Base-by-base conservation (phyloP, 2,329 filamentous ascomycete species). In the Ophidiomyces ophidiicola region DNA sequence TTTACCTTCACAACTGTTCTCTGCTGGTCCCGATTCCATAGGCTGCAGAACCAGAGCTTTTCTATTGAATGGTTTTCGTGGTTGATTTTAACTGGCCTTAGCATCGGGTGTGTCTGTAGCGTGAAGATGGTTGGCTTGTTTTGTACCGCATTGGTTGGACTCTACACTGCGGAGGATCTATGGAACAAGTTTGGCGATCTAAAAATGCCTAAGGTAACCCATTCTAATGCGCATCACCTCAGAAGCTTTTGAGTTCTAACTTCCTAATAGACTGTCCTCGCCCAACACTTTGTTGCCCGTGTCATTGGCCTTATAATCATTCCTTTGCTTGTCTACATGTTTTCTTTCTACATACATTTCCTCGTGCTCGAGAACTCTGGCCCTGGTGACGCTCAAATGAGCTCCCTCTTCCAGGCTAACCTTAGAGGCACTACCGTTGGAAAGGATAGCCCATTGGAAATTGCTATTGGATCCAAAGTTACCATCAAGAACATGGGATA, bases 401-500 rank as follows among this genome's bases (percentile, higher is more conserved):
- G 87, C 67, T 98, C 90, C 18, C 76, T 98, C 36, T 98, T 98
- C 74, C 90, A 98, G 61, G 90, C 92, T 33, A 98, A 98, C 57
- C 72, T 98, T 25, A 80, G 77, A 53, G 90, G 90, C 18, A 96
- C 88, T 7, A 82, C 92, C 48, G 88, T 98, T 46, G 88, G 88
- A 55, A 86, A 84, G 60, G 82, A 94, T 60, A 94, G 87, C 55
- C 90, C 92, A 15, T 72, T 98, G 11, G 90, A 98, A 57, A 71
- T 98, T 48, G 88, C 86, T 4, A 70, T 82, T 47, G 90, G 92
- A 18, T 98, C 90, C 24, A 78, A 82, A 43, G 82, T 81, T 6
- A 98, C 90, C 0, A 69, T 98, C 49, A 98, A 98, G 72, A 98
- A 98, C 61, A 98, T 96, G 90, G 90, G 90, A 21, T 98, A 98